Base-by-base conservation (phyloP, 2,329 filamentous ascomycete species). In the Periconia digitata region DNA sequence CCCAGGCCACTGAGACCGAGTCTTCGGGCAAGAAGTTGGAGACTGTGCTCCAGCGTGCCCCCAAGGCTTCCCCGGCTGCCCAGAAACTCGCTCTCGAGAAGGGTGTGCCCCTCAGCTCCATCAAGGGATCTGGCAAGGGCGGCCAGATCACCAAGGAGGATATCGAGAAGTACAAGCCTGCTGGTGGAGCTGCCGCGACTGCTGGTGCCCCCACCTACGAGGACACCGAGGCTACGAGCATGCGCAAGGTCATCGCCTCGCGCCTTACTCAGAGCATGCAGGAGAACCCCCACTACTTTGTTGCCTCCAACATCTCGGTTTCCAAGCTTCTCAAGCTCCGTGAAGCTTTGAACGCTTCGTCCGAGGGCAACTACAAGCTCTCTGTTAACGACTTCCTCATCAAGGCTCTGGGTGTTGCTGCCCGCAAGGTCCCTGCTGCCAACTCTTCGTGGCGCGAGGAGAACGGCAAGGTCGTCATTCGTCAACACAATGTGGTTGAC, bases 321-420 rank as follows among this genome's bases (percentile, higher is more conserved):
- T 83, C 81, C 74, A 97, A 97, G 84, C 89, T 99, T 41, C 80
- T 96, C 67, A 97, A 96, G 82, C 91, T 99, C 64, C 91, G 94
- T 67, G 84, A 90, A 76, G 91, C 92, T 50, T 85, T 99, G 60
- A 99, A 99, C 79, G 84, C 85, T 70, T 86, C 89, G 12, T 80
- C 90, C 40, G 87, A 96, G 55, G 94, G 92, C 77, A 86, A 91
- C 76, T 99, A 96, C 85, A 99, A 96, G 85, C 89, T 99, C 50
- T 96, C 92, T n/a, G 90, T 99, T 77, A 99, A 99, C 77, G 94
- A 99, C 77, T 96, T 99, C 83, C 82, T 99, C 56, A 90, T 99
- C 83, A 99, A 99, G 84, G 94, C 92, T 62, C 89, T 92, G 50
- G 89, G 85, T 50, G 79, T 89, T 55, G 94, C 94, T 54, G 90